Conservation (phyloP, 1,284 basidiomycete species). For the Fomes fomentarius region DNA sequence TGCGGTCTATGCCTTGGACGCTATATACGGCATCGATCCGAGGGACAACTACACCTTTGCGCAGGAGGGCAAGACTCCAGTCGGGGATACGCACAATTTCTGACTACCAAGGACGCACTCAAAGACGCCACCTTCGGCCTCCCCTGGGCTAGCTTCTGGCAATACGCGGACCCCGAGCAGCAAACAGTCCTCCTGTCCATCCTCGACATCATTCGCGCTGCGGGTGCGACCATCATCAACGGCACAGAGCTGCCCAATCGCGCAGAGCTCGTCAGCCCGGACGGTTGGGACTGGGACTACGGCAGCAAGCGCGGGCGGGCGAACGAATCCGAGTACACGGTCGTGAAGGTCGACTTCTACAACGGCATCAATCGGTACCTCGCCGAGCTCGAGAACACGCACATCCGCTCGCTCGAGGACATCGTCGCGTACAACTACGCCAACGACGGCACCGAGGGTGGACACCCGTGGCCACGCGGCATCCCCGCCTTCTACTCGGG, state of each 20-base stretch:
- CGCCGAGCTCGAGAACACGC: slow-evolving; percentile 35
- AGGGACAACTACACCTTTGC: slow-evolving; percentile 47
- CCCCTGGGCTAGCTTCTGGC: not conserved
- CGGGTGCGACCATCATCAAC: slow-evolving; percentile 47
- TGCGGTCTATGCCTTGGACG: slow-evolving; percentile 44
- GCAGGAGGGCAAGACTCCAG: slow-evolving; percentile 25
- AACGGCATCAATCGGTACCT: slow-evolving; percentile 19
- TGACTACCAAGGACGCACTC: slow-evolving; percentile 8
- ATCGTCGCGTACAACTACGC: slow-evolving; percentile 46
- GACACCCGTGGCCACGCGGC: too few species aligned
- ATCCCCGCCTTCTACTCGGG: not conserved
- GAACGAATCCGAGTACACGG: slow-evolving; percentile 26
- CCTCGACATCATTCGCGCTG: slow-evolving; percentile 37
- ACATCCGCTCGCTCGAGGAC: slow-evolving; percentile 40
- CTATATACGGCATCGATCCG: slow-evolving; percentile 49
- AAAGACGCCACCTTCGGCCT: slow-evolving; percentile 2
- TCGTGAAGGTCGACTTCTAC: slow-evolving; percentile 42
- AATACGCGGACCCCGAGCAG: not conserved
- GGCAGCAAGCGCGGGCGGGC: slow-evolving; percentile 28
- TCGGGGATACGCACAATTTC: too few species aligned
- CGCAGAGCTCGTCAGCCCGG: slow-evolving; percentile 31
- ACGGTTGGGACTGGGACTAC: slow-evolving; percentile 31
- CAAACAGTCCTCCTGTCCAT: slow-evolving; percentile 12
- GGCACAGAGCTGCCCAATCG: slow-evolving; percentile 41
- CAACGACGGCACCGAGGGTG: slow-evolving; percentile 40